A percentile compares a stretch with the other conserved stretches of the same genome.
These are phyloP conservation scores for Amanita molliuscula DNA, from an alignment of 768 basidiomycete species.

Conservation along the genomic window DNA sequence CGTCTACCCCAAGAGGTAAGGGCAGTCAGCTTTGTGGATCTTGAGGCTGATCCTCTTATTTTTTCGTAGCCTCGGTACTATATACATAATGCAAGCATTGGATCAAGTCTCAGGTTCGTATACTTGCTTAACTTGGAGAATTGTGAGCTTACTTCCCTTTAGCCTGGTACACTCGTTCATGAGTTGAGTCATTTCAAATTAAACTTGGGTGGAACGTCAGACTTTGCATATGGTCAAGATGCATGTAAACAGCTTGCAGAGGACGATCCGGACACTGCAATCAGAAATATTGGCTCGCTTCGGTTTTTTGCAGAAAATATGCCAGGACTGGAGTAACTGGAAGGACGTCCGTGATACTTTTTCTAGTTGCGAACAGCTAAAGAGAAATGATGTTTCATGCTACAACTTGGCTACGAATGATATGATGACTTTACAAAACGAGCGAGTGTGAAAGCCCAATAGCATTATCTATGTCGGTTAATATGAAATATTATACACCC, in stretches of 20 bases:
- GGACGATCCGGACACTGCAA: not conserved
- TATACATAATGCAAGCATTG: not conserved
- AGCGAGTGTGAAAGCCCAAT: too few relatives aligned
- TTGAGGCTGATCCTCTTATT: too few relatives aligned
- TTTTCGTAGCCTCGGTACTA: too few relatives aligned
- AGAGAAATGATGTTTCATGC: too few relatives aligned
- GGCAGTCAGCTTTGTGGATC: too few relatives aligned
- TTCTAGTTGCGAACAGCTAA: too few relatives aligned
- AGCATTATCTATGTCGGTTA: not conserved
- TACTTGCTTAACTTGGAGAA: not conserved
- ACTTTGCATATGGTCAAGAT: not conserved
- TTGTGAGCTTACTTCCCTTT: not conserved
- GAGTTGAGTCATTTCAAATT: not conserved
- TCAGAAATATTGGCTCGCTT: not conserved
- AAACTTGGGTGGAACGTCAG: not conserved
- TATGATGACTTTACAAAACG: not conserved
- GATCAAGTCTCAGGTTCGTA: not conserved
- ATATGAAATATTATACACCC: conserved; percentile 26
- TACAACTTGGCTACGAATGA: not conserved
- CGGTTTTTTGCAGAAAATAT: not conserved
- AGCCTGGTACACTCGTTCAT: not conserved
- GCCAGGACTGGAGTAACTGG: too few relatives aligned
- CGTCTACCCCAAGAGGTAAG: too few relatives aligned
- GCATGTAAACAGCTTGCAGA: not conserved
- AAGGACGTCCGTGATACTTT: too few relatives aligned